A percentile compares a stretch with the other conserved stretches of the same genome.
These are phyloP conservation scores for Pezicula radicicola DNA, from an alignment of 2,329 filamentous ascomycete species.

Conservation along the genomic window DNA sequence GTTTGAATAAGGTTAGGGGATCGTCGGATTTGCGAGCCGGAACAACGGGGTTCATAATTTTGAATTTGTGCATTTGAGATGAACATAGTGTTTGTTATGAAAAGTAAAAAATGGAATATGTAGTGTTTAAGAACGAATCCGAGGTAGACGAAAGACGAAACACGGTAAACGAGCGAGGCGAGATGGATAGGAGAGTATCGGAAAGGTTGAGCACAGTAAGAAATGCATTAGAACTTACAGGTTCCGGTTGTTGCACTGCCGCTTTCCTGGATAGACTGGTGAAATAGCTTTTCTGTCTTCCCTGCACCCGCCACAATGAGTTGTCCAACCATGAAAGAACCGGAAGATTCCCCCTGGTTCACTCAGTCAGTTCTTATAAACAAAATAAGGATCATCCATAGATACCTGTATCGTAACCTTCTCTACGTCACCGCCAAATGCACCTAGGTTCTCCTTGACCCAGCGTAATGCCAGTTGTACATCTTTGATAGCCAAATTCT, in stretches of 20 bases:
- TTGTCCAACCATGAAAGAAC: conserved; percentile 40
- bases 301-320: conserved; percentile 38
- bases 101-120: too few species aligned
- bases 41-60: too few species aligned
- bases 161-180: too few species aligned
- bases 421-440: conserved; percentile 30
- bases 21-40: too few species aligned
- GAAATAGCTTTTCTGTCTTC: not conserved
- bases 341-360: conserved; percentile 42
- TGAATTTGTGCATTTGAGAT: too few species aligned
- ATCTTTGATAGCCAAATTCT: conserved; percentile 62
- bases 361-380: conserved; percentile 37
- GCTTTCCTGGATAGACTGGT: conserved; percentile 1
- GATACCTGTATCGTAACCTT: not conserved
- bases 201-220: too few species aligned
- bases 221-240: not conserved
- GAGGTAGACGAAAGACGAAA: too few species aligned
- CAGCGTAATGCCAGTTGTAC: conserved; percentile 55
- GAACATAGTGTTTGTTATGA: too few species aligned
- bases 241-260: not conserved
- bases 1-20: not conserved
- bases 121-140: too few species aligned
- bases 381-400: not conserved
- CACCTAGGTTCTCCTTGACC: conserved; percentile 53
- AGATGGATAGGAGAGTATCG: too few species aligned